These are phyloP conservation scores for Hansenula sp. DNA, from an alignment of 1,139 yeast species.

Conservation along the genomic window DNA sequence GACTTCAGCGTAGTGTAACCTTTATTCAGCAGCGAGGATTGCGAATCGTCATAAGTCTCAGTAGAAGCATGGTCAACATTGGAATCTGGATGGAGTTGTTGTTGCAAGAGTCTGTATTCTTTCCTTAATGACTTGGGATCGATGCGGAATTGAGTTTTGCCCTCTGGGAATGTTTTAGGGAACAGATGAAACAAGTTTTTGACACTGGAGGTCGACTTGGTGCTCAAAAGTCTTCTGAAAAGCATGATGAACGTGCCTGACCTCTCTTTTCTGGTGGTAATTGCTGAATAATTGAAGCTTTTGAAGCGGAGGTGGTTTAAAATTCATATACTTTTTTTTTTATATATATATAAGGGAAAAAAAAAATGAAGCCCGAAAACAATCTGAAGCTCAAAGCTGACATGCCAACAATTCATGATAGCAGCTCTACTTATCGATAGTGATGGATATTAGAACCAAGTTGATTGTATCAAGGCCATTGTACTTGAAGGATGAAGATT, in stretches of 20 bases:
- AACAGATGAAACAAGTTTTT: slow-evolving; percentile 54
- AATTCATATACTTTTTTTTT: not conserved
- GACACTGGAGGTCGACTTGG: slow-evolving; percentile 1
- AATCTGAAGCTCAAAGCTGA: no score
- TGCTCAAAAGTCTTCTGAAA: slow-evolving; percentile 2
- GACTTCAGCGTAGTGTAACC: slow-evolving; percentile 70
- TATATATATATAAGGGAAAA: not conserved
- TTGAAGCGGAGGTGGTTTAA: not conserved
- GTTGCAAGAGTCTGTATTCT: slow-evolving; percentile 74
- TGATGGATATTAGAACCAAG: slow-evolving; percentile 14
- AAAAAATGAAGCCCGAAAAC: not conserved
- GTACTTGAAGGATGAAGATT: slow-evolving; percentile 33
- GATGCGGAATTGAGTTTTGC: slow-evolving; percentile 69
- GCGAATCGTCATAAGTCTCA: slow-evolving; percentile 24
- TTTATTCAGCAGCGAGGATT: slow-evolving; percentile 58
- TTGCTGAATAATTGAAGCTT: not conserved
- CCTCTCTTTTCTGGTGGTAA: no score
- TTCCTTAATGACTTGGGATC: slow-evolving; percentile 54
- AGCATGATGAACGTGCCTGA: not conserved
- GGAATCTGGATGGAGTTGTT: slow-evolving; percentile 76
- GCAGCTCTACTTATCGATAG: no score
- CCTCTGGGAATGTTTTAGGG: slow-evolving; percentile 69
- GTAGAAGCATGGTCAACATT: slow-evolving; percentile 19
- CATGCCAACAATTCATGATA: no score
- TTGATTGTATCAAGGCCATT: slow-evolving; percentile 31